Percentiles rank a stretch among this genome's conserved stretches.
These are phyloP conservation scores for Cymbopogon flexuosus DNA, from an alignment of 202 grass and related monocot species.

Conservation along the genomic window DNA sequence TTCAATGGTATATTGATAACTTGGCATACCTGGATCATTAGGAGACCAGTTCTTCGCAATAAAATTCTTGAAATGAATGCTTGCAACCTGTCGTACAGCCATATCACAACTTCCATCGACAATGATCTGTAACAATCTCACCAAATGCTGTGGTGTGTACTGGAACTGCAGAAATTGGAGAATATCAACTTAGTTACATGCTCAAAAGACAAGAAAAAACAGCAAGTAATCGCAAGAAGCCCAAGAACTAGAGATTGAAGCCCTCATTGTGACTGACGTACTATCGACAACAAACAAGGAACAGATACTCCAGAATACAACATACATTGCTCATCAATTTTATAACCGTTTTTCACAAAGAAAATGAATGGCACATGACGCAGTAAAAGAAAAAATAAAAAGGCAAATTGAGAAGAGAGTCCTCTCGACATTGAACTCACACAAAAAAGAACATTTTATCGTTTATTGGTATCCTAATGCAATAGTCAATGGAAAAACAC, in stretches of 20 bases:
- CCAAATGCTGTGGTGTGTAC: conserved; percentile 67
- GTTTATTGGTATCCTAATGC: not conserved
- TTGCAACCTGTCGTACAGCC: conserved; percentile 84
- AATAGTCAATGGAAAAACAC: not conserved
- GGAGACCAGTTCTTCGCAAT: conserved; percentile 93
- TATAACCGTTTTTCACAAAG: not conserved
- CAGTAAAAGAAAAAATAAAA: not conserved
- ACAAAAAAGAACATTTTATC: not conserved
- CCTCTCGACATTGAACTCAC: not conserved
- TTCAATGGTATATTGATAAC: not conserved
- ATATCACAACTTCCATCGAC: conserved; percentile 78
- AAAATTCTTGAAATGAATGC: conserved; percentile 98
- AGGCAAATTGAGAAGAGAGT: not conserved
- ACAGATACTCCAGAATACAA: not conserved
- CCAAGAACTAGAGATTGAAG: not conserved
- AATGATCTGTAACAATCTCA: conserved; percentile 84
- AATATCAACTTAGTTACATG: not conserved
- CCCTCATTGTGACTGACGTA: not conserved
- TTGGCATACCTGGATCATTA: conserved; percentile 49
- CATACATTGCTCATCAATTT: not conserved
- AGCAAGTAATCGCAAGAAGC: not conserved
- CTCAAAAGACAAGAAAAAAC: conserved; percentile 25
- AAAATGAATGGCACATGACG: not conserved
- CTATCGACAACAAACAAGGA: not conserved
- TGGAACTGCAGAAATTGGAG: conserved; percentile 62